phyloP scores from a whole-genome alignment of 768 basidiomycete genomes.

The Lactarius psammicola region DNA sequence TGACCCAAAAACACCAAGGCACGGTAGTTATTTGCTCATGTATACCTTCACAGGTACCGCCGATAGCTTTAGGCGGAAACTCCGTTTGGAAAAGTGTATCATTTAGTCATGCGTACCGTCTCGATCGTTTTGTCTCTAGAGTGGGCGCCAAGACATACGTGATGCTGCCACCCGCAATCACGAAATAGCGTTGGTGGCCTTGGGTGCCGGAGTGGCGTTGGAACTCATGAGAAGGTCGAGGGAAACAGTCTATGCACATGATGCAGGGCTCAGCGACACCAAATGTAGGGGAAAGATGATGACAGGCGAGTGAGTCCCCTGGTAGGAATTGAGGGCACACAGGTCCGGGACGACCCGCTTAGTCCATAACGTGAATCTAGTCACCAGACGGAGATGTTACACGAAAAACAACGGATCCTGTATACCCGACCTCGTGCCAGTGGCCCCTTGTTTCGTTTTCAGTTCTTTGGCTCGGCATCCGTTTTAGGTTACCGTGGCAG shows the following conservation, averaged over 20 bases:
- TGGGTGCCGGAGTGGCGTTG: background rate
- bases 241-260: background rate
- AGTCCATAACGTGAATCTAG: background rate
- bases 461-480: background rate
- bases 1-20: background rate
- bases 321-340: background rate
- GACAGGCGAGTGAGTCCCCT: background rate
- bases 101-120: background rate
- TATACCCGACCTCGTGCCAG: background rate
- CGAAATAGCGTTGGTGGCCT: background rate
- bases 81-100: background rate
- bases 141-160: background rate
- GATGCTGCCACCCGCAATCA: background rate
- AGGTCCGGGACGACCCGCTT: background rate
- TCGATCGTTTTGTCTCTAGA: background rate
- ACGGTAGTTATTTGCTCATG: background rate
- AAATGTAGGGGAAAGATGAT: background rate
- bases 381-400: background rate
- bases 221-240: background rate
- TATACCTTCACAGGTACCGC: background rate
- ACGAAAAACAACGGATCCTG: background rate
- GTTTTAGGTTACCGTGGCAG: background rate
- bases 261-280: background rate
- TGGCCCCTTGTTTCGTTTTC: slow-evolving; percentile 5
- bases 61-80: background rate